Evolutionary conservation across 345 rosid species (phyloP).

Genomic region (Pistacia vera): DNA sequence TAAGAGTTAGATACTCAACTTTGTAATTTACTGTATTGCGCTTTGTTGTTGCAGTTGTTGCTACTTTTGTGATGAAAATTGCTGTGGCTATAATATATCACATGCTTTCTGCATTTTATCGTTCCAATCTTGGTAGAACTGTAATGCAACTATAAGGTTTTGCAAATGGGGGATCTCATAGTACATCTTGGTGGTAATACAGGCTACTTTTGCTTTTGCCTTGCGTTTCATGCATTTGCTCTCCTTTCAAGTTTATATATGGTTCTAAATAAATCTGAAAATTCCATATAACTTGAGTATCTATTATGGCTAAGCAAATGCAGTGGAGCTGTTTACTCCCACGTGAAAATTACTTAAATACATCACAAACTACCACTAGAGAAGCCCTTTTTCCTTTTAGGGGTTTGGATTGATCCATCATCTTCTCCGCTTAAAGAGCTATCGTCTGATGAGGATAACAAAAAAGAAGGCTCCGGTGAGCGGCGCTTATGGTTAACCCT

Average conservation of each 20-base stretch:
- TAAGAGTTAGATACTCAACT: slow-evolving; percentile 8
- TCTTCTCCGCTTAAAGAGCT: neutral
- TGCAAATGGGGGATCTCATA: neutral
- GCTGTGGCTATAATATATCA: neutral
- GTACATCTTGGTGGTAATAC: too few relatives aligned
- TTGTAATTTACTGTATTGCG: slow-evolving; percentile 1
- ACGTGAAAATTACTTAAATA: too few relatives aligned
- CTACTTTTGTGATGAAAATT: slow-evolving; percentile 7
- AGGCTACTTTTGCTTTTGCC: too few relatives aligned
- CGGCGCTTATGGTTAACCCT: slow-evolving; percentile 50
- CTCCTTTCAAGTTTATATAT: too few relatives aligned
- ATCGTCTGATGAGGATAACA: neutral
- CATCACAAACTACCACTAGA: neutral
- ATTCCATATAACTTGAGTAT: too few relatives aligned
- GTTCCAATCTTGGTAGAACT: neutral
- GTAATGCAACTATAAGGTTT: neutral
- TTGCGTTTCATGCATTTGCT: too few relatives aligned
- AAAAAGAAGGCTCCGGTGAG: neutral
- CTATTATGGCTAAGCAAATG: too few relatives aligned
- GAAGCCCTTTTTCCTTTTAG: neutral
- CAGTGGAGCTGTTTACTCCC: too few relatives aligned
- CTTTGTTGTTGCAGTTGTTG: neutral
- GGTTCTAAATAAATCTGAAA: too few relatives aligned
- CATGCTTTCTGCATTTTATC: neutral
- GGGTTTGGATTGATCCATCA: neutral